These are phyloP conservation scores for Naganishia randhawae DNA, from an alignment of 768 basidiomycete genomes.

Conservation along the genomic window DNA sequence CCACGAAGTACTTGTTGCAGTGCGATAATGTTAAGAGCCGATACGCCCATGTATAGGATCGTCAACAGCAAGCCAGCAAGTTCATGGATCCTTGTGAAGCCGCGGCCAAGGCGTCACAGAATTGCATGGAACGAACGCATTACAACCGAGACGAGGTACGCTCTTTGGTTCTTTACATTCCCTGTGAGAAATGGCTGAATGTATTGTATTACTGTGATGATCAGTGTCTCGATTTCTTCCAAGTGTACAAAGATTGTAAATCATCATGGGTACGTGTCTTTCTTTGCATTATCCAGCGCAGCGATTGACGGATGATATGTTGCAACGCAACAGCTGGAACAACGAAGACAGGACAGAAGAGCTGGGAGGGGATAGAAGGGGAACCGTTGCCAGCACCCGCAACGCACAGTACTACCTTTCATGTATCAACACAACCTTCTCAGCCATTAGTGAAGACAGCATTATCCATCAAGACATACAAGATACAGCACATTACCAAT, in stretches of 20 bases:
- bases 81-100: slow-evolving; percentile 49
- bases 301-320: too few species aligned
- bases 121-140: slow-evolving; percentile 48
- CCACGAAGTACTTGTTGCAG: neutral
- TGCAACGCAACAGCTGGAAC: slow-evolving; percentile 40
- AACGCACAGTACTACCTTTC: neutral
- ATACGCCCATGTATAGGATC: slow-evolving; percentile 18
- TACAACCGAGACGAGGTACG: slow-evolving; percentile 49
- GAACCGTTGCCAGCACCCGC: too few species aligned
- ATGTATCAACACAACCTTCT: neutral
- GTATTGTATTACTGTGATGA: neutral
- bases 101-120: slow-evolving; percentile 44
- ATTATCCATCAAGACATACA: neutral
- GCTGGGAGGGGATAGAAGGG: slow-evolving; percentile 19
- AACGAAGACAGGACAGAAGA: slow-evolving; percentile 42
- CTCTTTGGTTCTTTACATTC: neutral
- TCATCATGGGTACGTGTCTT: slow-evolving; percentile 43
- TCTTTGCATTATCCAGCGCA: too few species aligned
- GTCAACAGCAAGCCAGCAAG: slow-evolving; percentile 32
- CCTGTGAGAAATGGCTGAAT: neutral
- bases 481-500: neutral
- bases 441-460: neutral
- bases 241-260: slow-evolving; percentile 48
- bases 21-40: slow-evolving; percentile 12
- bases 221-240: slow-evolving; percentile 35